phyloP scores from a whole-genome alignment of 306 rosid species.

The Amphicarpaea edgeworthii region DNA sequence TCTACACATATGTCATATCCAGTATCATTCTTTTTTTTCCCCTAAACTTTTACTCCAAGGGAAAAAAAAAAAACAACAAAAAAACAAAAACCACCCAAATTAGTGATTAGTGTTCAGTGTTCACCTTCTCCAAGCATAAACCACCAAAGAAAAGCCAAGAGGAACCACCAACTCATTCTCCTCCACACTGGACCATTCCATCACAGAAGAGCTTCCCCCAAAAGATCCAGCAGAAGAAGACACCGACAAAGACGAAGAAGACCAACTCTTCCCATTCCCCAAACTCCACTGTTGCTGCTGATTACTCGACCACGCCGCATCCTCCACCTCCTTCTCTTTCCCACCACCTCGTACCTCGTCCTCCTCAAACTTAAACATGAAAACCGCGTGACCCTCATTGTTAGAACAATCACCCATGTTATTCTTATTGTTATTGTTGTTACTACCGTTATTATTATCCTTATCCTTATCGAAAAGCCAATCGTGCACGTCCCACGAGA shows the following conservation, averaged over 20 bases:
- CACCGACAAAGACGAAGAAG: slow-evolving; percentile 73
- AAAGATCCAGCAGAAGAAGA: slow-evolving; percentile 72
- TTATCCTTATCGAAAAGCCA: slow-evolving; percentile 67
- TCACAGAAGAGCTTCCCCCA: slow-evolving; percentile 64
- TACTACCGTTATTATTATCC: not conserved
- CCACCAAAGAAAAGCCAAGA: slow-evolving; percentile 69
- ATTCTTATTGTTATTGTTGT: not conserved
- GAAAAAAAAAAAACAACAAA: not conserved
- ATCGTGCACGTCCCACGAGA: slow-evolving; percentile 86
- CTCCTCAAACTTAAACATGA: slow-evolving; percentile 81
- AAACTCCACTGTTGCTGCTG: slow-evolving; percentile 52
- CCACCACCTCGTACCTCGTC: slow-evolving; percentile 42
- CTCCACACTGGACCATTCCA: slow-evolving; percentile 81
- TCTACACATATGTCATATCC: not conserved
- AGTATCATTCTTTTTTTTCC: not conserved
- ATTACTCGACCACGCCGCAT: slow-evolving; percentile 41
- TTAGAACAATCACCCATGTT: not conserved
- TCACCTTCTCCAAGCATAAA: slow-evolving; percentile 78
- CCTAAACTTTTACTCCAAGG: not conserved
- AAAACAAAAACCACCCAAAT: not conserved
- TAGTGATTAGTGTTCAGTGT: too few relatives aligned
- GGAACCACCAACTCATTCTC: slow-evolving; percentile 74
- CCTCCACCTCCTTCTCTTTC: slow-evolving; percentile 26
- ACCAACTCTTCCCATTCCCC: slow-evolving; percentile 66
- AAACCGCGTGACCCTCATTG: slow-evolving; percentile 66